Evolutionary conservation across 768 basidiomycete species (phyloP).

Genomic region (Erythrobasidium yunnanense): DNA sequence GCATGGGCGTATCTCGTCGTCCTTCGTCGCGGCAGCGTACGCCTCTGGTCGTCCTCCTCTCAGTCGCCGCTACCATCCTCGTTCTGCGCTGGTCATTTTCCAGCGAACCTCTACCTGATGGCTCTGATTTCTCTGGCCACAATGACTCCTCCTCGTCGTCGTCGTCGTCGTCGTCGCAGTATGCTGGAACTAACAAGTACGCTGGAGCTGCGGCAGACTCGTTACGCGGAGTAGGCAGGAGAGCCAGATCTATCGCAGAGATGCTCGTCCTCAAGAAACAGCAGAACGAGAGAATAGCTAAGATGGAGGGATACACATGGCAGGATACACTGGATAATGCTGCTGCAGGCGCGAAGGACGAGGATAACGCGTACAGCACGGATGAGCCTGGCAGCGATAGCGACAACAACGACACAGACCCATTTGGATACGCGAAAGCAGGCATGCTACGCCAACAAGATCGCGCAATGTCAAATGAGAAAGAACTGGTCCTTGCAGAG

Average conservation of each 20-base stretch:
- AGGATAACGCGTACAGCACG: neutral
- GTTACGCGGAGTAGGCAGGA: neutral
- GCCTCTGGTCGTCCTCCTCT: slow-evolving; percentile 10
- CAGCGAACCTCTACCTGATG: too few relatives aligned
- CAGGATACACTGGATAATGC: too few relatives aligned
- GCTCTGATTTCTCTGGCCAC: too few relatives aligned
- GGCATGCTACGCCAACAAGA: neutral
- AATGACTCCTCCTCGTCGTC: too few relatives aligned
- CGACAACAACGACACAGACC: neutral
- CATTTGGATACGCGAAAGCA: neutral
- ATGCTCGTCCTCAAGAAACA: neutral
- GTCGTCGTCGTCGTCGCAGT: too few relatives aligned
- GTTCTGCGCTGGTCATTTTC: too few relatives aligned
- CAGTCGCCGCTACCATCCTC: neutral
- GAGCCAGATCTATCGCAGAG: neutral
- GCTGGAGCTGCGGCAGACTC: neutral
- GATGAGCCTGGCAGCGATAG: neutral
- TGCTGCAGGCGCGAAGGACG: neutral
- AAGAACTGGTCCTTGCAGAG: neutral
- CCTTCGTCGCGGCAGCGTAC: too few relatives aligned
- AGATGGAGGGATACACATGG: neutral
- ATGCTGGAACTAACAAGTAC: neutral
- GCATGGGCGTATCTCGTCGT: too few relatives aligned
- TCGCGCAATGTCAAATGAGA: too few relatives aligned
- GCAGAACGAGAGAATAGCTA: neutral